phyloP scores from a whole-genome alignment of 1,139 yeast species.

The Candida frijolesensis region DNA sequence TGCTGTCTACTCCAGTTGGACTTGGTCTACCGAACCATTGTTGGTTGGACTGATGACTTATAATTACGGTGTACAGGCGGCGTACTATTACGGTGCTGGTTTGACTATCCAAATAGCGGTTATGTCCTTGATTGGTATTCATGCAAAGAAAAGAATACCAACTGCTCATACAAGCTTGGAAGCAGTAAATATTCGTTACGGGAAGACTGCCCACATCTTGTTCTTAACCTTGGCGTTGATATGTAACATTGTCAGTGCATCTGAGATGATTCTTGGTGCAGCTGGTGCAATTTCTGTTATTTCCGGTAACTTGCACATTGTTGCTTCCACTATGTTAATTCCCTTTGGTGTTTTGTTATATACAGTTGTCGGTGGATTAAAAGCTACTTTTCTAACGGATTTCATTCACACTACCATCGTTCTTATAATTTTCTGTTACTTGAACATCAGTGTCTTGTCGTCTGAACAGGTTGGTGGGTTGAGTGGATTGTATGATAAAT shows the following conservation, averaged over 20 bases:
- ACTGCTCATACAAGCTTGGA: constrained; percentile 32
- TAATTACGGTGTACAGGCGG: constrained; percentile 29
- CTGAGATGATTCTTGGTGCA: constrained; percentile 40
- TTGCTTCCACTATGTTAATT: constrained; percentile 34
- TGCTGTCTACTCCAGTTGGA: constrained; percentile 31
- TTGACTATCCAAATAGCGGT: constrained; percentile 31
- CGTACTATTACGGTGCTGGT: constrained; percentile 31
- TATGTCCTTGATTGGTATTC: constrained; percentile 31
- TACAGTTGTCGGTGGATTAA: constrained; percentile 42
- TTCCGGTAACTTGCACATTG: constrained; percentile 35
- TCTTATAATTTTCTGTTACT: constrained; percentile 29
- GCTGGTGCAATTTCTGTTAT: constrained; percentile 36
- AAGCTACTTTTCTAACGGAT: constrained; percentile 43
- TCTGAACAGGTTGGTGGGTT: constrained; percentile 32
- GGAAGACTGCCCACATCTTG: constrained; percentile 30
- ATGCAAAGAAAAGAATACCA: constrained; percentile 33
- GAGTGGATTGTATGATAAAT: constrained; percentile 28
- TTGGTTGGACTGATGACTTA: constrained; percentile 31
- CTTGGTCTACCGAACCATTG: constrained; percentile 35
- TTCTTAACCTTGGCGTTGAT: constrained; percentile 33
- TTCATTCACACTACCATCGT: constrained; percentile 37
- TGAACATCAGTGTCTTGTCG: constrained; percentile 28
- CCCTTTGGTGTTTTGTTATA: constrained; percentile 42
- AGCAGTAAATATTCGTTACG: constrained; percentile 33
- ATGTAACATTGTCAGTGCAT: constrained; percentile 34